A percentile compares a stretch with the other conserved stretches of the same genome.
Evolutionary conservation across 1,139 yeast species (phyloP).

Genomic region (Starmera stellimalicola): DNA sequence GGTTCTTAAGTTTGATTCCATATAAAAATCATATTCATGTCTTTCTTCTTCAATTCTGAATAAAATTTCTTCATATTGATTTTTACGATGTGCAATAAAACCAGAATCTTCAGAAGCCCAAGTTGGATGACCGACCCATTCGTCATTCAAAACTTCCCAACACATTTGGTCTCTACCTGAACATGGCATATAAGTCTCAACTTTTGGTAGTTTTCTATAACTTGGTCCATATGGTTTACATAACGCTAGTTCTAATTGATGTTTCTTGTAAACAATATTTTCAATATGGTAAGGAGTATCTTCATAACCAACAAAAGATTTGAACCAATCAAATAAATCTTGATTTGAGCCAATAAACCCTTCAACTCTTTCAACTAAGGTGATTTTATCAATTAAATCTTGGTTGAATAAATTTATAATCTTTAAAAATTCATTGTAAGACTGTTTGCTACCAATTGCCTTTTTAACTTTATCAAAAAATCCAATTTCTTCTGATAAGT

Average conservation of each 20-base stretch:
- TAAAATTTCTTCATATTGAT: conserved; percentile 92
- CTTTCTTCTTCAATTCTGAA: conserved; percentile 96
- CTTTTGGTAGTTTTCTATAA: conserved; percentile 84
- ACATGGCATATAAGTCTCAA: conserved; percentile 95
- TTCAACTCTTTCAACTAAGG: conserved; percentile 77
- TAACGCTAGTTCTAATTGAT: conserved; percentile 75
- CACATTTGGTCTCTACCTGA: conserved; percentile 99
- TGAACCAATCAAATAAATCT: conserved; percentile 86
- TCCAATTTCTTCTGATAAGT: conserved; percentile 71
- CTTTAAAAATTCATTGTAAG: conserved; percentile 85
- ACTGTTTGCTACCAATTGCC: conserved; percentile 80
- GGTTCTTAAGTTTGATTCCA: conserved; percentile 90
- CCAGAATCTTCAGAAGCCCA: conserved; percentile 99
- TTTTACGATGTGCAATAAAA: conserved; percentile 93
- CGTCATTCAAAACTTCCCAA: conserved; percentile 97
- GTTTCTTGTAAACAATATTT: conserved; percentile 81
- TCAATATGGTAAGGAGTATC: conserved; percentile 73
- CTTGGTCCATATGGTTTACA: conserved; percentile 90
- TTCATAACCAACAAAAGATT: conserved; percentile 81
- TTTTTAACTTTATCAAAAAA: conserved; percentile 92
- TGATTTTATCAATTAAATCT: conserved; percentile 76
- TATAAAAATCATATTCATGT: conserved; percentile 90
- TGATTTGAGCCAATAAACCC: conserved; percentile 74
- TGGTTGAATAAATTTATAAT: conserved; percentile 80
- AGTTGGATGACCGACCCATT: conserved; percentile 99